A percentile compares a stretch with the other conserved stretches of the same genome.
Conservation (phyloP, 2,329 filamentous ascomycete genomes). For the Nakataea oryzae region DNA sequence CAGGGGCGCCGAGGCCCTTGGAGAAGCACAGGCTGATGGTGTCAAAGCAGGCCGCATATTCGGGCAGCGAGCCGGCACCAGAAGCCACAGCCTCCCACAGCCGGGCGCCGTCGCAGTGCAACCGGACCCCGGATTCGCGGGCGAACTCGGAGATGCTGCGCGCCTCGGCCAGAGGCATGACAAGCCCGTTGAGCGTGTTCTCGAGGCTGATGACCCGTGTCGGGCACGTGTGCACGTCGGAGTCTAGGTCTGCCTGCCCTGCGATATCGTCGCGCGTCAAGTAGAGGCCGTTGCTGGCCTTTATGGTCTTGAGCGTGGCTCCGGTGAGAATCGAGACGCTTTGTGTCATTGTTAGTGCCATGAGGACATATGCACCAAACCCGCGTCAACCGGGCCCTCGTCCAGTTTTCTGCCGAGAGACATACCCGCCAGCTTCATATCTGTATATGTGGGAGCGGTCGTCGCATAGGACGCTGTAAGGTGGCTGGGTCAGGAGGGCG, state of each 20-base stretch:
- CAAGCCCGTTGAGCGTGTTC: constrained; percentile 71
- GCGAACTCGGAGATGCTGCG: constrained; percentile 62
- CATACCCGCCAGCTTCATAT: constrained; percentile 51
- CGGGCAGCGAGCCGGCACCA: constrained; percentile 28
- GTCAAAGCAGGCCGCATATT: constrained; percentile 35
- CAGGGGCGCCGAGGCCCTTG: constrained; percentile 41
- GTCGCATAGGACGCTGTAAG: constrained; percentile 72
- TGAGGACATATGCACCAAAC: not conserved
- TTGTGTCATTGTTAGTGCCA: not conserved
- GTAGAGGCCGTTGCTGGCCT: constrained; percentile 60
- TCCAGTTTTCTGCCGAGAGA: not conserved
- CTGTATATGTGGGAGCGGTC: constrained; percentile 66
- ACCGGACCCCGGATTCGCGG: constrained; percentile 30
- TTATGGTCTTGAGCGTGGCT: constrained; percentile 56
- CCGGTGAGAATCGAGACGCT: constrained; percentile 63
- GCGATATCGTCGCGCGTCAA: constrained; percentile 69
- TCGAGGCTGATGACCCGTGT: constrained; percentile 76
- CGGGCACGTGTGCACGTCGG: constrained; percentile 69
- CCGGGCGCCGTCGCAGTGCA: constrained; percentile 42
- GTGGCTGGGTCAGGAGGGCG: constrained; percentile 67
- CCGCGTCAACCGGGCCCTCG: no score
- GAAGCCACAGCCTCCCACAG: constrained; percentile 39
- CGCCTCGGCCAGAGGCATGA: constrained; percentile 67
- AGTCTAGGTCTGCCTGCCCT: constrained; percentile 50
- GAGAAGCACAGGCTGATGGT: constrained; percentile 49